Percentiles rank a stretch among this genome's conserved stretches.
Evolutionary conservation across 345 rosid species (phyloP).

Genomic region (Atalantia buxifolia): DNA sequence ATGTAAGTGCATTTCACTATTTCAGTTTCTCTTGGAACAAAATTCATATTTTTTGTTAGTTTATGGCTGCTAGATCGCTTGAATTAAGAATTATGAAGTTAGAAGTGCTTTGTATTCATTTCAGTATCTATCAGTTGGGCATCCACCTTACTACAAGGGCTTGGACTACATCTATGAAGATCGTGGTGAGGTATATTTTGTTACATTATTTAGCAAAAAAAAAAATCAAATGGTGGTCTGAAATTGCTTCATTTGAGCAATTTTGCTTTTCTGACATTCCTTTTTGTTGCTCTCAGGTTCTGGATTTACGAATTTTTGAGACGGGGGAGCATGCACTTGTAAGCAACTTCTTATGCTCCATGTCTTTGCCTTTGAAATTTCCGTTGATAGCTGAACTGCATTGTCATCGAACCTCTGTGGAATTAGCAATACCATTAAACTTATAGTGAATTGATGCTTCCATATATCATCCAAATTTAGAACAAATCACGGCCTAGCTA

Average conservation of each 20-base stretch:
- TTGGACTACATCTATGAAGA: slow-evolving; percentile 89
- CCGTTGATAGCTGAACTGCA: neutral
- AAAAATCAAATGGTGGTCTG: neutral
- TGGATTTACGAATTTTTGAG: slow-evolving; percentile 83
- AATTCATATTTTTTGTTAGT: neutral
- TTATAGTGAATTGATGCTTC: neutral
- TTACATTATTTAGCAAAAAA: neutral
- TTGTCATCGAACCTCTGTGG: neutral
- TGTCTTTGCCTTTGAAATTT: neutral
- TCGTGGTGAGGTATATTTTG: slow-evolving; percentile 76
- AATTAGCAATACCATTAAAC: neutral
- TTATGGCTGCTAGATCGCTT: neutral
- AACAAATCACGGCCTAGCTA: neutral
- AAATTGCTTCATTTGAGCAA: neutral
- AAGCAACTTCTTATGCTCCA: slow-evolving; percentile 25
- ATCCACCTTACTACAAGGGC: slow-evolving; percentile 92
- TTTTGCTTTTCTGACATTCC: neutral
- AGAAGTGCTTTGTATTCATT: slow-evolving; percentile 7
- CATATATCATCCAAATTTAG: neutral
- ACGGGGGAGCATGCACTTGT: slow-evolving; percentile 95
- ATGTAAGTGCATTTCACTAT: slow-evolving; percentile 37
- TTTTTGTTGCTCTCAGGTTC: slow-evolving; percentile 32
- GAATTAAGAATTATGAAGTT: neutral
- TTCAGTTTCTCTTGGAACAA: neutral
- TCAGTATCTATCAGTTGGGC: slow-evolving; percentile 94